Percentiles rank a stretch among this genome's conserved stretches.
Conservation (phyloP, 495 filamentous ascomycete species). For the Echria macrotheca region DNA sequence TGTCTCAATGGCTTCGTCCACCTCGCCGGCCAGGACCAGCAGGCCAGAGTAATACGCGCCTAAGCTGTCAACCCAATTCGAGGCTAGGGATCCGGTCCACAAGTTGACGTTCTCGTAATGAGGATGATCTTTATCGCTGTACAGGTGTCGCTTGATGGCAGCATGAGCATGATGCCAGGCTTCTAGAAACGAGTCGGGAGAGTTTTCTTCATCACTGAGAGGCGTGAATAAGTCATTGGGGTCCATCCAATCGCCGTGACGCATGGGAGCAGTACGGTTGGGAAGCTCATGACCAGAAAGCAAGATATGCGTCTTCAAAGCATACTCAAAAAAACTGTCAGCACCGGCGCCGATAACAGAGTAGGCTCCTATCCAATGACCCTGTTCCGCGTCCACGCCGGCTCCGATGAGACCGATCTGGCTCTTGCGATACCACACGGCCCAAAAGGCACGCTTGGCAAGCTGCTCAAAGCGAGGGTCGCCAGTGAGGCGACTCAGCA, state of each 20-base stretch:
- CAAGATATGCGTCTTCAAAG: slow-evolving; percentile 85
- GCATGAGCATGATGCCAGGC: slow-evolving; percentile 84
- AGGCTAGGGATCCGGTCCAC: slow-evolving; percentile 68
- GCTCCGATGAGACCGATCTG: slow-evolving; percentile 82
- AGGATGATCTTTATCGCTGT: slow-evolving; percentile 66
- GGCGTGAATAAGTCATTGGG: slow-evolving; percentile 54
- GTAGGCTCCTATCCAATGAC: slow-evolving; percentile 81
- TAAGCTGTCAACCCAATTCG: slow-evolving; percentile 92
- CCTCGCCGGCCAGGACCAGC: slow-evolving; percentile 76
- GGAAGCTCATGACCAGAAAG: slow-evolving; percentile 65
- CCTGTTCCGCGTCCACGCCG: slow-evolving; percentile 86
- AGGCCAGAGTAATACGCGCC: slow-evolving; percentile 93
- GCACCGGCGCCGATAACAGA: slow-evolving; percentile 92
- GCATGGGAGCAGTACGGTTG: slow-evolving; percentile 37
- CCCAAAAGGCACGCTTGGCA: slow-evolving; percentile 91
- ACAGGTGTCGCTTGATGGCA: slow-evolving; percentile 82
- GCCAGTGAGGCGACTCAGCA: slow-evolving; percentile 81
- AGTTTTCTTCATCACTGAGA: slow-evolving; percentile 59
- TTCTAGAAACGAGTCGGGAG: slow-evolving; percentile 68
- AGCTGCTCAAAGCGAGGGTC: slow-evolving; percentile 80
- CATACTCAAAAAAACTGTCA: slow-evolving; percentile 98
- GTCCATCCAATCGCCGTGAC: slow-evolving; percentile 39
- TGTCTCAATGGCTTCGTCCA: slow-evolving; percentile 84
- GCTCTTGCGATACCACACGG: slow-evolving; percentile 84
- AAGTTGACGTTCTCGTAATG: slow-evolving; percentile 90